A percentile compares a stretch with the other conserved stretches of the same genome.
Evolutionary conservation across 768 basidiomycete species (phyloP).

Genomic region (Boletus sp.): DNA sequence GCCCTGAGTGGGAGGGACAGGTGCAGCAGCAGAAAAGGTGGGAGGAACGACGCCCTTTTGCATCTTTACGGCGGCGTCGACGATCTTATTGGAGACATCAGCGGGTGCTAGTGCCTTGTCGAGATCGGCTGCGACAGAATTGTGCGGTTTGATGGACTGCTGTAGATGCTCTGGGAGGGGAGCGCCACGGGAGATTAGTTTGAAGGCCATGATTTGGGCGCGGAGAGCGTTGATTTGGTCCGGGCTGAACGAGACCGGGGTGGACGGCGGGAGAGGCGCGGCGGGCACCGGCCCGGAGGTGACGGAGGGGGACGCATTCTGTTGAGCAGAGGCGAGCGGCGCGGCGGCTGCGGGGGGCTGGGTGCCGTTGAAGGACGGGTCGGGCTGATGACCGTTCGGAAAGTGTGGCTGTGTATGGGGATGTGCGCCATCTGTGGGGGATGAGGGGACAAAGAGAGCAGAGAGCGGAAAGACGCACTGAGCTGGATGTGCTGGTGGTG

Average conservation of each 20-base stretch:
- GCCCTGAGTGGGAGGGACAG: conserved; percentile 15
- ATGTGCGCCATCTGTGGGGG: conserved; percentile 30
- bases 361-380: conserved; percentile 25
- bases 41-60: conserved; percentile 49
- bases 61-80: conserved; percentile 74
- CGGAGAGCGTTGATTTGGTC: conserved; percentile 77
- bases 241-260: conserved; percentile 74
- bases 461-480: conserved; percentile 28
- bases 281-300: conserved; percentile 51
- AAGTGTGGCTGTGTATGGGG: conserved; percentile 32
- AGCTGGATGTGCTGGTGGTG: conserved; percentile 27
- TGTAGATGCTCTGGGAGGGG: conserved; percentile 70
- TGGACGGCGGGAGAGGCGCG: conserved; percentile 55
- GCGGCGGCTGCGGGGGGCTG: neutral
- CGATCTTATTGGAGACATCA: conserved; percentile 60
- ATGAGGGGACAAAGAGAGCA: conserved; percentile 11
- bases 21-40: conserved; percentile 25
- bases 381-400: conserved; percentile 46
- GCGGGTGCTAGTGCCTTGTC: conserved; percentile 62
- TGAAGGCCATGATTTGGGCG: conserved; percentile 82
- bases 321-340: conserved; percentile 34
- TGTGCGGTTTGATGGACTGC: conserved; percentile 65
- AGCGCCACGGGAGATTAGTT: conserved; percentile 60
- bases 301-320: conserved; percentile 38
- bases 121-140: conserved; percentile 57